Base-by-base conservation (phyloP, 108 stramenopile genomes). In the Cyclotella choctawhatcheeana region DNA sequence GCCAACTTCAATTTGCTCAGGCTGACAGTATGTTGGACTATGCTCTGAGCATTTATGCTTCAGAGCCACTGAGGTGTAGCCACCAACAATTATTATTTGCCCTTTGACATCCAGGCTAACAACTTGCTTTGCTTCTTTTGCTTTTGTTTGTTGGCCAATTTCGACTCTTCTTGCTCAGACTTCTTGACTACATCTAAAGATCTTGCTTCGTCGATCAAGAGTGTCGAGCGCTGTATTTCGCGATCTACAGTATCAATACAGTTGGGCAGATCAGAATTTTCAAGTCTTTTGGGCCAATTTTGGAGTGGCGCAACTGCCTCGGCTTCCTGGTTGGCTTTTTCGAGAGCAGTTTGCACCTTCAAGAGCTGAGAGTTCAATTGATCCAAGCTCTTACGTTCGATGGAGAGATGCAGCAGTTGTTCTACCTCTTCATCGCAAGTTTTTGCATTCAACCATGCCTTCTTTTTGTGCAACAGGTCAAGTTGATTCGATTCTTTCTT, bases 391-490 rank as follows among this genome's bases (percentile, higher is more conserved):
- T n/a, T 48, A n/a, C 4, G 4, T 10, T n/a, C 18, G 8, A 40
- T 40, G 6, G 37, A 40, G 8, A 10, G 8, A 40, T n/a, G n/a
- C n/a, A n/a, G n/a, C n/a, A n/a, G n/a, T 48, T n/a, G 47, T 4
- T 17, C 17, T n/a, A n/a, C 17, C n/a, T 48, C n/a, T 4, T n/a
- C 4, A n/a, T n/a, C 17, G 18, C n/a, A 17, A 4, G 12, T n/a
- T n/a, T 48, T n/a, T n/a, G 18, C 47, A 8, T 4, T n/a, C 47
- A 48, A n/a, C 47, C 47, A 48, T n/a, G 47, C 47, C 47, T n/a
- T 48, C 17, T 48, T 48, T n/a, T 48, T 48, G 17, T 48, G 47
- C 4, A 48, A n/a, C 17, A 48, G 8, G 47, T n/a, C 8, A n/a
- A 48, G n/a, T n/a, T n/a, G n/a, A n/a, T n/a, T n/a, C n/a, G n/a